Evolutionary conservation across 805 yeast species (phyloP).

Genomic region (Blastobotrys mokoenaii): DNA sequence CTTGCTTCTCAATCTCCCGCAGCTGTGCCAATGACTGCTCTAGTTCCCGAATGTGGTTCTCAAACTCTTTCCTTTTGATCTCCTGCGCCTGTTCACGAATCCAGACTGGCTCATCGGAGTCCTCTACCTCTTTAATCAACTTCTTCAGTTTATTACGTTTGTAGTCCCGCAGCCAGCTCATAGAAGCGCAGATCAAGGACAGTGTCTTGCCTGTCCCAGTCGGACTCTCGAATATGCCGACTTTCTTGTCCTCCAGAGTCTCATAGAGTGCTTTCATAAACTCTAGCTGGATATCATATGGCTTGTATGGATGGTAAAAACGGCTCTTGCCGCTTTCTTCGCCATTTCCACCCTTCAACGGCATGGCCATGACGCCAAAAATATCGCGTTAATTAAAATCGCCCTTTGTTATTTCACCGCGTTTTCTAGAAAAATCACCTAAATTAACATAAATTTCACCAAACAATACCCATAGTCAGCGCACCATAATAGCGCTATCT

Average conservation of each 20-base stretch:
- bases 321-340: too few relatives aligned
- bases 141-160: constrained; percentile 25
- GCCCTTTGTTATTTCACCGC: too few relatives aligned
- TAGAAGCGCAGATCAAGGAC: constrained; percentile 73
- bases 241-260: constrained; percentile 46
- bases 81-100: constrained; percentile 36
- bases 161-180: constrained; percentile 69
- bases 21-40: constrained; percentile 14
- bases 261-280: constrained; percentile 71
- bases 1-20: constrained; percentile 12
- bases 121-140: constrained; percentile 15
- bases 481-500: too few relatives aligned
- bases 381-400: not conserved
- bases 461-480: too few relatives aligned
- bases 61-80: constrained; percentile 14
- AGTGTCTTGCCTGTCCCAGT: constrained; percentile 81
- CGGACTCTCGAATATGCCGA: constrained; percentile 85
- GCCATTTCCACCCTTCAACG: not conserved
- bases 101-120: constrained; percentile 66
- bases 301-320: constrained; percentile 71
- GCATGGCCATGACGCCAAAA: not conserved
- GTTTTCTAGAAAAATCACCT: too few relatives aligned
- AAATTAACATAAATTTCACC: too few relatives aligned
- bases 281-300: constrained; percentile 69
- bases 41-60: constrained; percentile 19